Base-by-base conservation (phyloP, 768 basidiomycete species). In the Xanthoconium stramineum region DNA sequence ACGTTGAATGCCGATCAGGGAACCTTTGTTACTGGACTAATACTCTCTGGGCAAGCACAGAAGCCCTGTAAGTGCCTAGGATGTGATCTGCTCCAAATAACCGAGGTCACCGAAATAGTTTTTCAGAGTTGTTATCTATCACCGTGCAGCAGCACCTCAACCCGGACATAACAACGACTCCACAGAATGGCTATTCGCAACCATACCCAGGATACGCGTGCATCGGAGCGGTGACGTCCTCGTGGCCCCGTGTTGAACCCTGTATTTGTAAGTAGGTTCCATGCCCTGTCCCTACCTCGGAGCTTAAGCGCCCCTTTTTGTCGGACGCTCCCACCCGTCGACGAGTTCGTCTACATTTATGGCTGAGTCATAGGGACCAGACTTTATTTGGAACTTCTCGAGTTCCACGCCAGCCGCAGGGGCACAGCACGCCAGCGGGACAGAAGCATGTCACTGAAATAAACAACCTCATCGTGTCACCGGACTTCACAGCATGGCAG, bases 301-400 rank as follows among this genome's bases (percentile, higher is more conserved):
- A 70, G 40, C 69, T 71, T 72, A 62, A 50, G 65, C 69, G 71
- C 69, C 71, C 69, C 62, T 62, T 70, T 69, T 64, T 68, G 49
- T 40, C 43, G 37, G 47, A 24, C 47, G 40, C 50, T 58, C 56
- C 44, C 58, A 53, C 52, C 36, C 36, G 30, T 52, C 47, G 40
- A 45, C 42, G 24, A 24, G 37, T 29, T 33, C 7, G n/a, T 51
- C 49, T 40, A 54, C 46, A 44, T 58, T 57, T 57, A 32, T 24
- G 53, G 19, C 24, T 11, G 13, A 36, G 6, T 42, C 33, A 47
- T 49, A 46, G 42, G 36, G 42, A 43, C 54, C 45, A 42, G 52
- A 43, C 62, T 53, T 45, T 36, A 61, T 65, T 33, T 24, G 51
- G 55, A 14, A 40, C 47, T 55, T 47, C 39, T 32, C n/a, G 30